Evolutionary conservation across 371 early-diverging fungal genomes (phyloP), one percentile per base, ranked within the genome.

Genomic region (Saksenaea vasiformis): DNA sequence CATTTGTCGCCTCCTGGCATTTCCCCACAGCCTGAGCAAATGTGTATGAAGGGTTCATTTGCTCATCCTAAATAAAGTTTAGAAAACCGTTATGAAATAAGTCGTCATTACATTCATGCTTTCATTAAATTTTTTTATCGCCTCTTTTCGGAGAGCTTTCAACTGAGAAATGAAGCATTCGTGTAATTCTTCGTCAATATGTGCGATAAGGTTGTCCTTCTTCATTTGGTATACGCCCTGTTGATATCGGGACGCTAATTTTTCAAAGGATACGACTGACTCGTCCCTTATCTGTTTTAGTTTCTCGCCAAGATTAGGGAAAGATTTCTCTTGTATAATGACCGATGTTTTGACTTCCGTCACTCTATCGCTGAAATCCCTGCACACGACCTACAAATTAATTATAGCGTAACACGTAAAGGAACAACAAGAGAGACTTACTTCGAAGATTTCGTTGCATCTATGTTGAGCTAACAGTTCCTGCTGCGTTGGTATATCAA

Each of bases 401-500:
- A 7, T 31, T 31, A 7, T 7, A 35, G 15, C 27, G 0, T 54
- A 44, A 11, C 27, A 19, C 22, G 22, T 22, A 22, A 26, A 47
- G 26, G 34, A n/a, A n/a, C n/a, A n/a, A n/a, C 38, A 37, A 19
- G 8, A 35, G 7, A 31, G 31, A 22, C 58, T 68, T 71, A 82
- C 85, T 54, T 85, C 87, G 14, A 93, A 89, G 61, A 98, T 97
- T 73, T 98, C 99, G 64, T 98, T 98, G 73, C 99, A 98, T 57
- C 99, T 91, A 76, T 92, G 98, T 80, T 98, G 98, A 27, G 98
- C 98, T 61, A 99, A 81, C 44, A 99, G 78, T 72, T 98, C 94
- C 79, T 96, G 97, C 73, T 99, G 98, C 2, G 98, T 97, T 3
- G 99, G 99, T 44, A 99, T 76, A 80, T 99, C 98, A 64, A 99